Evolutionary conservation across 306 rosid genomes (phyloP).

Genomic region (Castanea mollissima): DNA sequence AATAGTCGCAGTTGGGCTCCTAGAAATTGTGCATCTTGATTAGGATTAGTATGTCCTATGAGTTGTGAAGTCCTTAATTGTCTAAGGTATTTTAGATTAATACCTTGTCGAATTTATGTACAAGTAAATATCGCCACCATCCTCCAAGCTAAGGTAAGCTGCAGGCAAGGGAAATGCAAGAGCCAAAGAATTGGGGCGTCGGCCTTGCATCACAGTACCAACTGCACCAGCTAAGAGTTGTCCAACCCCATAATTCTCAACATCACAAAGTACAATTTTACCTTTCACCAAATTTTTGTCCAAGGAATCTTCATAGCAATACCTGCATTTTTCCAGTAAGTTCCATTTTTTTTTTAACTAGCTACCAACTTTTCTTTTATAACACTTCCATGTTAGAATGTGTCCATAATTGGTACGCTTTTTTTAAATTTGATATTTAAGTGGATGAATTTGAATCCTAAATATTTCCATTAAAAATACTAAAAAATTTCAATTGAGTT

Average conservation of each 20-base stretch:
- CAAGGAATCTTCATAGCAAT: background rate
- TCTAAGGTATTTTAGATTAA: background rate
- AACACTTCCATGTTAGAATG: too few relatives aligned
- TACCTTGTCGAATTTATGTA: slow-evolving; percentile 33
- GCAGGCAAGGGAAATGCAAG: slow-evolving; percentile 23
- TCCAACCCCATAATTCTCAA: rapidly evolving
- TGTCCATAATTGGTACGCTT: too few relatives aligned
- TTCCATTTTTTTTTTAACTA: too few relatives aligned
- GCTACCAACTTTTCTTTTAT: too few relatives aligned
- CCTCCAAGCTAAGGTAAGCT: background rate
- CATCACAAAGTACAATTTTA: slow-evolving; percentile 52
- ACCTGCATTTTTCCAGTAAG: slow-evolving; percentile 5
- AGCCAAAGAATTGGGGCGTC: background rate
- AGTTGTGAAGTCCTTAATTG: background rate
- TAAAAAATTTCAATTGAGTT: too few relatives aligned
- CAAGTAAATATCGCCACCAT: background rate
- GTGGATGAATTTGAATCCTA: too few relatives aligned
- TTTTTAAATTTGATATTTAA: too few relatives aligned
- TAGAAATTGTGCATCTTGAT: background rate
- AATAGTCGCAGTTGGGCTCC: slow-evolving; percentile 43
- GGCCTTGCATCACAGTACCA: slow-evolving; percentile 29
- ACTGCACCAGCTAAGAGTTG: slow-evolving; percentile 8
- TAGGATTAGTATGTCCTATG: background rate
- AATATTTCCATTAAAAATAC: too few relatives aligned
- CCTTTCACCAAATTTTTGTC: slow-evolving; percentile 34